A percentile compares a stretch with the other conserved stretches of the same genome.
phyloP scores from a whole-genome alignment of 148 eudicot species.

The Cornus suecica region DNA sequence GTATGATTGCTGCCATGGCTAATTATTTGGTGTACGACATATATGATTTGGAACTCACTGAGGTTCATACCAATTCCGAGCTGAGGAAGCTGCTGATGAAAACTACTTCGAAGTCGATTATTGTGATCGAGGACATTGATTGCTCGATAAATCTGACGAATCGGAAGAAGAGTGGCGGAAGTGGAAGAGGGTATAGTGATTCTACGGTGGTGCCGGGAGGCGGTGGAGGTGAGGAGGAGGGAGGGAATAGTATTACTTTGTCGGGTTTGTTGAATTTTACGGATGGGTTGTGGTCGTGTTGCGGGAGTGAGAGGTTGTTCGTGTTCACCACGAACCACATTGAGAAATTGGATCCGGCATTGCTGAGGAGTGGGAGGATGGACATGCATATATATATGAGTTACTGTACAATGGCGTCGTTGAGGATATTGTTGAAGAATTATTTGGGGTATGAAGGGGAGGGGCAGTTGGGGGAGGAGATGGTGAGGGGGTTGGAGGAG shows the following conservation, averaged over 20 bases:
- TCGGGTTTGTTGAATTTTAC: conserved; percentile 90
- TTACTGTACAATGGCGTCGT: conserved; percentile 47
- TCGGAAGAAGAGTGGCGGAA: conserved; percentile 22
- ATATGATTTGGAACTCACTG: conserved; percentile 82
- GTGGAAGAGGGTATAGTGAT: neutral
- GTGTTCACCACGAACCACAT: conserved; percentile 91
- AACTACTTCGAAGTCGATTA: conserved; percentile 83
- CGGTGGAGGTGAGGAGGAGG: conserved; percentile 22
- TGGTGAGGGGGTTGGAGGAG: conserved; percentile 28
- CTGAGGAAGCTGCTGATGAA: conserved; percentile 82
- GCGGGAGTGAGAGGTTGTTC: conserved; percentile 92
- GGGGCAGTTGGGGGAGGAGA: conserved; percentile 27
- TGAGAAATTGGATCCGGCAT: conserved; percentile 84
- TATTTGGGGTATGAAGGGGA: conserved; percentile 51
- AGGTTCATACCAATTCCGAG: conserved; percentile 76
- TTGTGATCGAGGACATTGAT: conserved; percentile 92
- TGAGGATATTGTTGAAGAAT: conserved; percentile 65
- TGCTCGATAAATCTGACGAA: conserved; percentile 66
- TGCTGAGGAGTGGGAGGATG: conserved; percentile 88
- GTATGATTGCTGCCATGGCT: conserved; percentile 98
- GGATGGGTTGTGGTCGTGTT: conserved; percentile 94
- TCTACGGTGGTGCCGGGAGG: neutral
- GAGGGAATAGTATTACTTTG: conserved; percentile 53
- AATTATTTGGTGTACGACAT: conserved; percentile 75
- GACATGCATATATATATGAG: conserved; percentile 91